phyloP scores from a whole-genome alignment of 1,284 basidiomycete genomes.

The Ustilago bromivora region DNA sequence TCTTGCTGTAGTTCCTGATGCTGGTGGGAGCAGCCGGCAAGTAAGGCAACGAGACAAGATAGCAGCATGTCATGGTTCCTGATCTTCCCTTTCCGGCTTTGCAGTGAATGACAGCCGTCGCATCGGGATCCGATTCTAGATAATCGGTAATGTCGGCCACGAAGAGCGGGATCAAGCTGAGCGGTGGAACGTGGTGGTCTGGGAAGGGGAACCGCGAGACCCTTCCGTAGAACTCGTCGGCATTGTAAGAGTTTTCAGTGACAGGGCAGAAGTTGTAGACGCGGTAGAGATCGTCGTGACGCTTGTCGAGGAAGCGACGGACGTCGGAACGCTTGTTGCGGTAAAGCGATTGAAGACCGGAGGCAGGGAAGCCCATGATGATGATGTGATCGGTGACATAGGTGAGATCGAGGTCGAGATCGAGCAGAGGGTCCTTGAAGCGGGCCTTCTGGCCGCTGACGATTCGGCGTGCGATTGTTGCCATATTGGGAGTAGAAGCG shows the following conservation, averaged over 20 bases:
- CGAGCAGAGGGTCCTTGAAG: conserved; percentile 78
- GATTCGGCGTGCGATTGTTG: conserved; percentile 67
- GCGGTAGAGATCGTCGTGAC: conserved; percentile 82
- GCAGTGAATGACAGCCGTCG: conserved; percentile 87
- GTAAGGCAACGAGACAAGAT: conserved; percentile 55
- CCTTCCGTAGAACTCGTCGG: conserved; percentile 72
- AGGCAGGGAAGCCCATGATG: conserved; percentile 86
- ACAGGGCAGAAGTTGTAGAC: conserved; percentile 80
- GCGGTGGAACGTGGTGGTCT: conserved; percentile 79
- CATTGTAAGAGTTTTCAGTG: conserved; percentile 72
- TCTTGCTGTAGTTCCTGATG: conserved; percentile 47
- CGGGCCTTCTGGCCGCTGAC: conserved; percentile 78
- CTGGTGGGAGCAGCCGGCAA: conserved; percentile 52
- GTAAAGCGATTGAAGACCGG: conserved; percentile 82
- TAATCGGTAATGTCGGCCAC: conserved; percentile 83
- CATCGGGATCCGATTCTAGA: conserved; percentile 77
- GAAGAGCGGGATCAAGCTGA: conserved; percentile 81
- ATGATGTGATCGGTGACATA: conserved; percentile 80
- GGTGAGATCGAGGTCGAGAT: conserved; percentile 82
- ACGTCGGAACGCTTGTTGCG: conserved; percentile 84
- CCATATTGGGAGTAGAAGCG: conserved; percentile 27
- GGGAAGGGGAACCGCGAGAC: conserved; percentile 89
- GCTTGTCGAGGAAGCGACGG: conserved; percentile 79
- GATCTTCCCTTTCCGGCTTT: conserved; percentile 73
- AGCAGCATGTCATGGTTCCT: conserved; percentile 63